phyloP scores from a whole-genome alignment of 2,329 filamentous ascomycete genomes.

The Tolypocladium tropicale region DNA sequence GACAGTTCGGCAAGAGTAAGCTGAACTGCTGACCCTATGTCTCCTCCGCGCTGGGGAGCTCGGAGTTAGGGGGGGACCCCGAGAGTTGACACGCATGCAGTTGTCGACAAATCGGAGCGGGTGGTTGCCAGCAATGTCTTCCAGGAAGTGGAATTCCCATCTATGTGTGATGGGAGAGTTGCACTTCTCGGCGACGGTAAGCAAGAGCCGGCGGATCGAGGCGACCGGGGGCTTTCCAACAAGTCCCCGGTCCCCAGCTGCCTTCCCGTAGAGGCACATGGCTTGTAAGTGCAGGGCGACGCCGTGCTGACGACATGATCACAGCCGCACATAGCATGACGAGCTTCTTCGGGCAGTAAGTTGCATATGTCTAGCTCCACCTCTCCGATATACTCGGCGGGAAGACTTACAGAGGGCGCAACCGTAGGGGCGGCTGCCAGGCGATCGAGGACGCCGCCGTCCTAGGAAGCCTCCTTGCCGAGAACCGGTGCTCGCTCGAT shows the following conservation, averaged over 20 bases:
- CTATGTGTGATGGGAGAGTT: conserved; percentile 8
- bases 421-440: conserved; percentile 6
- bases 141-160: conserved; percentile 9
- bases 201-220: not conserved
- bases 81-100: conserved; percentile 1
- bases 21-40: no score
- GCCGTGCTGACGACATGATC: not conserved
- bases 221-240: not conserved
- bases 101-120: conserved; percentile 9
- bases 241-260: not conserved
- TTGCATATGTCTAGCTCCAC: not conserved
- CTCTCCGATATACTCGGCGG: not conserved
- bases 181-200: conserved; percentile 10
- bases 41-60: no score
- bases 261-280: not conserved
- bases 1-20: conserved; percentile 5
- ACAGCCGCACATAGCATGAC: conserved; percentile 11
- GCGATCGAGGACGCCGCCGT: conserved; percentile 9
- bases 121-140: conserved; percentile 10
- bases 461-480: conserved; percentile 6
- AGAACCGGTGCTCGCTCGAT: conserved; percentile 3
- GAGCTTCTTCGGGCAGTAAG: conserved; percentile 9
- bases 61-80: not conserved
- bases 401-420: not conserved
- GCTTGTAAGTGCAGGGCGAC: not conserved